These are phyloP conservation scores for Calonectria pauciramosa DNA, from an alignment of 2,329 filamentous ascomycete genomes.

Conservation along the genomic window DNA sequence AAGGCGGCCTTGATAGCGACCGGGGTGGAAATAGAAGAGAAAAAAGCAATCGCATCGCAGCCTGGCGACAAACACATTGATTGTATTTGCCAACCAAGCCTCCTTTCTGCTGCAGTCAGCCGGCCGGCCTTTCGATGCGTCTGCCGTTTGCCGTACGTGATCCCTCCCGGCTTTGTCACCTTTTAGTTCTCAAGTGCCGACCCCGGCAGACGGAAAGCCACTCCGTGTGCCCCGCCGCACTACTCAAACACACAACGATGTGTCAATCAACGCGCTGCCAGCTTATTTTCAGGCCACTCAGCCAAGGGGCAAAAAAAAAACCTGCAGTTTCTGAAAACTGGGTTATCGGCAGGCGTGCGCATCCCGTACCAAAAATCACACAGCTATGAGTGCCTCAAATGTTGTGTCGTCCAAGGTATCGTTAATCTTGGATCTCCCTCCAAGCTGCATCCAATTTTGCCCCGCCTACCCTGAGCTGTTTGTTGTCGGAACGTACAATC, in stretches of 20 bases:
- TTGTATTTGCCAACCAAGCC: neutral
- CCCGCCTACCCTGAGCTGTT: conserved; percentile 74
- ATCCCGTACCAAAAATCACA: neutral
- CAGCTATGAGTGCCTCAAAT: conserved; percentile 38
- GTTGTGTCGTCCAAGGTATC: conserved; percentile 61
- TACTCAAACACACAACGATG: conserved; percentile 8
- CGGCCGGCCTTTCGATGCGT: neutral
- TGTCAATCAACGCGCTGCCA: conserved; percentile 18
- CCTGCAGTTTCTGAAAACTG: conserved; percentile 5
- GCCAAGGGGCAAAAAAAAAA: conserved; percentile 12
- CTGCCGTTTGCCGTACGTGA: conserved; percentile 9
- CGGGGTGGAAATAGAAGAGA: neutral
- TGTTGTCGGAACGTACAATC: conserved; percentile 87
- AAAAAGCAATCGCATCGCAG: neutral
- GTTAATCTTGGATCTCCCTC: conserved; percentile 74
- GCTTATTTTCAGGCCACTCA: conserved; percentile 10
- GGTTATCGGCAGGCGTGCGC: neutral
- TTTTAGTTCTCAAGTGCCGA: conserved; percentile 20
- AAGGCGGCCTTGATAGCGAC: neutral
- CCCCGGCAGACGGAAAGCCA: conserved; percentile 33
- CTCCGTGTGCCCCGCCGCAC: conserved; percentile 39
- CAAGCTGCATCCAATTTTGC: conserved; percentile 84
- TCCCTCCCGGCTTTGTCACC: conserved; percentile 15
- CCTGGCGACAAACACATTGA: neutral
- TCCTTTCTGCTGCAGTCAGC: neutral